Conservation (phyloP, 2,329 filamentous ascomycete species). For the Stenocarpella maydis region DNA sequence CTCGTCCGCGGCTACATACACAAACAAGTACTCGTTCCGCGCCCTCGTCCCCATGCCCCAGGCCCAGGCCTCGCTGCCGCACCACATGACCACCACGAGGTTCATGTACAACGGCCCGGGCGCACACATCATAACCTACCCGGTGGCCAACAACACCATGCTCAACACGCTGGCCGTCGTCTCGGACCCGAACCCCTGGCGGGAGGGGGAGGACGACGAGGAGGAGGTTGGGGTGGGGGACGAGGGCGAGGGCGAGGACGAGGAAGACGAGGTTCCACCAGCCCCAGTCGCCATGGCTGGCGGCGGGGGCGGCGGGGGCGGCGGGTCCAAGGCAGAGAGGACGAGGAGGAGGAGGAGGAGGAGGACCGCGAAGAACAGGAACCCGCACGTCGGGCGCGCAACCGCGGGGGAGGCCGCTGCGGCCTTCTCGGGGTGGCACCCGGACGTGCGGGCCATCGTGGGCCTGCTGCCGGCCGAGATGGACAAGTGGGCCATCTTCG, state of each 20-base stretch:
- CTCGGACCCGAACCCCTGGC: conserved; percentile 48
- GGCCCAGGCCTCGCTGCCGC: conserved; percentile 57
- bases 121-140: conserved; percentile 68
- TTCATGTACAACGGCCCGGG: conserved; percentile 65
- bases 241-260: not conserved
- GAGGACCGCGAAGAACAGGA: conserved; percentile 40
- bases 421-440: conserved; percentile 53
- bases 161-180: conserved; percentile 65
- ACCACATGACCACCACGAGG: conserved; percentile 55
- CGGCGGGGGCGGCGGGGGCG: too few species aligned
- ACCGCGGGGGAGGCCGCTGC: conserved; percentile 49
- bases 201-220: too few species aligned
- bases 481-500: conserved; percentile 66
- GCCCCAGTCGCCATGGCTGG: too few species aligned
- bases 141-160: conserved; percentile 62
- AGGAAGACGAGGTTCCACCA: too few species aligned
- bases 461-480: conserved; percentile 55
- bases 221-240: too few species aligned
- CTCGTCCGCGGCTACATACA: conserved; percentile 53
- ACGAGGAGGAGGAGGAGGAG: conserved; percentile 36
- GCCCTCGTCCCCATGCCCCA: conserved; percentile 67
- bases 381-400: conserved; percentile 46
- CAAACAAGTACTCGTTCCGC: conserved; percentile 68
- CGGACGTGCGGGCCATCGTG: conserved; percentile 47
- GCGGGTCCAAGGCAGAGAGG: too few species aligned